Evolutionary conservation across 495 filamentous ascomycete species (phyloP).

Genomic region (Neurospora pannonica): DNA sequence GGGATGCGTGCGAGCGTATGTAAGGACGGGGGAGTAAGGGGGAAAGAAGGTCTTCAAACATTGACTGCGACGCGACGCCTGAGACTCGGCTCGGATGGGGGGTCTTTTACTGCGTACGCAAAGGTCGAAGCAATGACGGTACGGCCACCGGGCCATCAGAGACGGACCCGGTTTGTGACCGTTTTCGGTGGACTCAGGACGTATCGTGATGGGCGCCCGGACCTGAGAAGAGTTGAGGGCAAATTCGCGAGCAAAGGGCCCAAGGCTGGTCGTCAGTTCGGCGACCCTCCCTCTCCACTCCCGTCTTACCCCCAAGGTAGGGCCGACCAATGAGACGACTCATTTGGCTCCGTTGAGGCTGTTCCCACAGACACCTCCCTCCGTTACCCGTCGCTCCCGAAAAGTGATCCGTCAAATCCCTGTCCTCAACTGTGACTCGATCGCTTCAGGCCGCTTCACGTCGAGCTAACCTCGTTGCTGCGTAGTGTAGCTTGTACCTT

Average conservation of each 20-base stretch:
- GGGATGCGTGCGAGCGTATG: background rate
- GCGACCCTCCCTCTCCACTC: background rate
- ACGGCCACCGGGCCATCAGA: background rate
- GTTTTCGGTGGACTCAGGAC: background rate
- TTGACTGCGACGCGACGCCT: background rate
- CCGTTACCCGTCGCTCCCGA: constrained; percentile 22
- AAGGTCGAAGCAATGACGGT: background rate
- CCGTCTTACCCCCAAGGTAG: constrained; percentile 8
- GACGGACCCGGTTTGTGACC: background rate
- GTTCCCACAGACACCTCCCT: constrained; percentile 11
- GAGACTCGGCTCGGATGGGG: background rate
- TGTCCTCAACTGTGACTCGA: constrained; percentile 21
- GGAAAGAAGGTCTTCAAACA: background rate
- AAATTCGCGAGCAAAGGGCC: background rate
- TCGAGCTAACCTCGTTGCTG: constrained; percentile 7
- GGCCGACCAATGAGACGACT: constrained; percentile 19
- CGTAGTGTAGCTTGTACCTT: background rate
- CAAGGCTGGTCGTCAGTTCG: background rate
- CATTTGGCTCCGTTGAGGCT: constrained; percentile 17
- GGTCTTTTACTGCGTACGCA: background rate
- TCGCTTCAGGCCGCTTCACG: constrained; percentile 22
- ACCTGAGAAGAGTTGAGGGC: background rate
- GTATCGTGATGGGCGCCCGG: background rate
- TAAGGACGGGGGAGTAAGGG: background rate
- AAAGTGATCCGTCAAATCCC: constrained; percentile 19